Percentiles rank a stretch among this genome's conserved stretches.
phyloP scores from a whole-genome alignment of 75 land plant genomes.

The Ceratopteris richardii region DNA sequence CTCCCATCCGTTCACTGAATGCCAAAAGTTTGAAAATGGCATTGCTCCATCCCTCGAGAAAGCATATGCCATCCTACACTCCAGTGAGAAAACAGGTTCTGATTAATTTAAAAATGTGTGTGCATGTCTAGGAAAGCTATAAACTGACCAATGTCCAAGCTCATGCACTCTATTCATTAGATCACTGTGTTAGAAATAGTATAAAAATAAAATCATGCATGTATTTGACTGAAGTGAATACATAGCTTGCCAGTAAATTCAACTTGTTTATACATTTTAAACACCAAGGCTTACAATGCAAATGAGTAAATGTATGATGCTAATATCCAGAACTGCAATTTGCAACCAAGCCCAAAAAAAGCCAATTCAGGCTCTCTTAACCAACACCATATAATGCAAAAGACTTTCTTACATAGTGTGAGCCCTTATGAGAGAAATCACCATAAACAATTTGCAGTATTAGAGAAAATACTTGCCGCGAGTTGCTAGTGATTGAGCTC shows the following conservation, averaged over 20 bases:
- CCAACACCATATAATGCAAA: too few species aligned
- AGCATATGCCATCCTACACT: constrained; percentile 84
- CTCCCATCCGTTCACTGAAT: constrained; percentile 72
- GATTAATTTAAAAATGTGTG: not conserved
- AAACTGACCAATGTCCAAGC: not conserved
- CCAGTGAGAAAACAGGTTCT: not conserved
- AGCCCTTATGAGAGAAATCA: too few species aligned
- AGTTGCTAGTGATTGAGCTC: constrained; percentile 91
- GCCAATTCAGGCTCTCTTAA: too few species aligned
- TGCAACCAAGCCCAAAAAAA: too few species aligned
- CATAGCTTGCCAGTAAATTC: not conserved
- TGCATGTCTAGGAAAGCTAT: not conserved
- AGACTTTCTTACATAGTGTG: too few species aligned
- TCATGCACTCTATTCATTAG: not conserved
- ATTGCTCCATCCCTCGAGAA: constrained; percentile 96
- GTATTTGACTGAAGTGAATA: not conserved
- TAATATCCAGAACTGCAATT: too few species aligned
- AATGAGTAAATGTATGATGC: too few species aligned
- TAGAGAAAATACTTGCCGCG: constrained; percentile 38
- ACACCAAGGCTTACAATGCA: too few species aligned
- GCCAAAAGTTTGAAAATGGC: constrained; percentile 77
- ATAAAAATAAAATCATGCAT: not conserved
- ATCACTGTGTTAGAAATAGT: not conserved
- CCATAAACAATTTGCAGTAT: not conserved
- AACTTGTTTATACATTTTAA: not conserved